Base-by-base conservation (phyloP, 768 basidiomycete genomes). In the Trametes coccinea region DNA sequence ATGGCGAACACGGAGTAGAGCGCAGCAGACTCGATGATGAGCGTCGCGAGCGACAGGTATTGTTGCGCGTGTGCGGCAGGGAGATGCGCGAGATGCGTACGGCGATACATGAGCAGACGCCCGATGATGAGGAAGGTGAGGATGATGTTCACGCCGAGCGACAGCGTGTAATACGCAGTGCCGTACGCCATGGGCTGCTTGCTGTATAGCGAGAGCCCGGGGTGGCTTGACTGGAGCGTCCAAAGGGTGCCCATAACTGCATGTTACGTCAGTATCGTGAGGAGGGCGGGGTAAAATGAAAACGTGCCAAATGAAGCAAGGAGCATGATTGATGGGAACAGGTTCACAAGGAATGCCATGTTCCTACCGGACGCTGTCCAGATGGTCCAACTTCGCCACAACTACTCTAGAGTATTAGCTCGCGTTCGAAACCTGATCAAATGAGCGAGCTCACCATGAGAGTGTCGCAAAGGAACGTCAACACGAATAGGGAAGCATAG, bases 391-490 rank as follows among this genome's bases (percentile, higher is more conserved):
- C 63, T 61, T 17, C 63, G 50, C 63, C 63, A 64, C 4, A 64
- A 56, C 59, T 60, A 6, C 2, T 1, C 29, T 39, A 14, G 5
- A 39, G 29, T 4, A 31, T 54, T n/a, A 53, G 33, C 7, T 41
- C 11, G 37, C 31, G 3, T n/a, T 47, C 2, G 16, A 27, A 5
- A 40, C 27, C 22, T 16, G 4, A 27, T 33, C 37, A 7, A 16
- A 11, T 27, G 40, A 4, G 8, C 22, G 22, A 22, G 39, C 76
- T 65, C 56, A 79, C 79, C 67, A 81, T 75, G 5, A 82, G 73
- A 9, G 78, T 62, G 59, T 80, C 79, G 14, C 74, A 75, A 31
- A 79, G 70, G 64, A 78, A 78, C 0, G 79, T 79, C 49, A 79
- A 64, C 7, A 80, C 65, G 61, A 81, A 80, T 11, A 80, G 70